Percentiles rank a stretch among this genome's conserved stretches.
Conservation (phyloP, 441 rosid species). For the Omphalea diandra region DNA sequence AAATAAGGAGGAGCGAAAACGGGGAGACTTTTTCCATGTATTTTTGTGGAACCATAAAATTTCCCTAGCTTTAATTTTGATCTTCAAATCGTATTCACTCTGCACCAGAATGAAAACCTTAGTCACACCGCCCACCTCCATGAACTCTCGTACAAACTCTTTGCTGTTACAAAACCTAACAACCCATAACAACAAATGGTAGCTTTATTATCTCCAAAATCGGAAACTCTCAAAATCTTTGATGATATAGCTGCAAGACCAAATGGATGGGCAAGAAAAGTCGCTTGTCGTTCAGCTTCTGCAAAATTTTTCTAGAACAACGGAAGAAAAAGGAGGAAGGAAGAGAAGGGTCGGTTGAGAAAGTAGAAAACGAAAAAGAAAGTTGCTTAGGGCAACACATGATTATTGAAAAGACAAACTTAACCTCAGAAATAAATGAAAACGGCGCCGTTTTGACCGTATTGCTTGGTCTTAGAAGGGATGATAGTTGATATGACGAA, state of each 20-base stretch:
- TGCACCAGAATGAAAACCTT: conserved; percentile 24
- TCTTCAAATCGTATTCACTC: conserved; percentile 18
- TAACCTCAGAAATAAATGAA: too few species aligned
- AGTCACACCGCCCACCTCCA: conserved; percentile 28
- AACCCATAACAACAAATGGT: conserved; percentile 17
- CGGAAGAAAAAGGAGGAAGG: too few species aligned
- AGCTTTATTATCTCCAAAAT: conserved; percentile 22
- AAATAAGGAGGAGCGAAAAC: conserved; percentile 10
- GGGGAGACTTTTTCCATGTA: conserved; percentile 22
- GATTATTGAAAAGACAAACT: too few species aligned
- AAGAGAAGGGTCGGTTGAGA: too few species aligned
- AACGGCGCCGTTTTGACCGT: too few species aligned
- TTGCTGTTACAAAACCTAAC: conserved; percentile 23
- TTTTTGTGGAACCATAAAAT: conserved; percentile 26
- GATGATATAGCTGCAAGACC: conserved; percentile 27
- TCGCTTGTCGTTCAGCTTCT: conserved; percentile 29
- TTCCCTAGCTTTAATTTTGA: conserved; percentile 20
- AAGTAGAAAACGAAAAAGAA: too few species aligned
- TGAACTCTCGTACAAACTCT: conserved; percentile 20
- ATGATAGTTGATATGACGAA: too few species aligned
- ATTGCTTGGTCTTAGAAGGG: too few species aligned
- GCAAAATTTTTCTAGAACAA: conserved; percentile 26
- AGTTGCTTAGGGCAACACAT: too few species aligned
- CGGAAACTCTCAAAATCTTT: conserved; percentile 26
- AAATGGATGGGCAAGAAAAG: conserved; percentile 20